Conservation (phyloP, 2,329 filamentous ascomycete species). For the Bipolaris sorokiniana region DNA sequence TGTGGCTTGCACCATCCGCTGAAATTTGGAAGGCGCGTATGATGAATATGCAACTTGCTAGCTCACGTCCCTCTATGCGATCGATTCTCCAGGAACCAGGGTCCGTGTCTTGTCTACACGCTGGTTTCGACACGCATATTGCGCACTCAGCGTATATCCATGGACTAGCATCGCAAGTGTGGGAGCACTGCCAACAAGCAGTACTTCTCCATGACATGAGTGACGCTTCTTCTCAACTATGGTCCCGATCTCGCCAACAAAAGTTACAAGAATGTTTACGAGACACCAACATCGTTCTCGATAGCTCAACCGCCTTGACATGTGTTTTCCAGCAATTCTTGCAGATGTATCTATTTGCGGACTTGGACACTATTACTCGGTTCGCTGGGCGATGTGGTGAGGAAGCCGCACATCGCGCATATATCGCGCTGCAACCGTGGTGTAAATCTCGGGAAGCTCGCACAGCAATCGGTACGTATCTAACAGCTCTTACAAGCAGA, state of each 20-base stretch:
- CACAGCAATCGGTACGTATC: slow-evolving; percentile 13
- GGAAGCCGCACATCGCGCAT: slow-evolving; percentile 60
- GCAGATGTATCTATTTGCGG: slow-evolving; percentile 67
- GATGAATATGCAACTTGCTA: slow-evolving; percentile 10
- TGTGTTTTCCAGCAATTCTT: slow-evolving; percentile 57
- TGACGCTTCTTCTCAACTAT: slow-evolving; percentile 28
- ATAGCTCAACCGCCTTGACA: slow-evolving; percentile 12
- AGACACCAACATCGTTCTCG: slow-evolving; percentile 53
- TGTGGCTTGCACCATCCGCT: slow-evolving; percentile 70
- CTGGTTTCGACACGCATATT: slow-evolving; percentile 56
- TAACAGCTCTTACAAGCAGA: background rate
- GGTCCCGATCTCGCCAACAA: slow-evolving; percentile 25
- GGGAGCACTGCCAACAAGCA: slow-evolving; percentile 27
- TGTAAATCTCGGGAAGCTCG: slow-evolving; percentile 26
- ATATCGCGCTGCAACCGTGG: slow-evolving; percentile 52
- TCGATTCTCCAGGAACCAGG: slow-evolving; percentile 47
- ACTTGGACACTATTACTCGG: slow-evolving; percentile 67
- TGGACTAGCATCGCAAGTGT: slow-evolving; percentile 27
- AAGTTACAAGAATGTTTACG: slow-evolving; percentile 48
- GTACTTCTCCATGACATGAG: slow-evolving; percentile 18
- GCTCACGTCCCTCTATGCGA: slow-evolving; percentile 13
- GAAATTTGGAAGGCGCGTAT: slow-evolving; percentile 66
- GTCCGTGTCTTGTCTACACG: slow-evolving; percentile 57
- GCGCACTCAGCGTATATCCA: slow-evolving; percentile 23
- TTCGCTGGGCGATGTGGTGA: slow-evolving; percentile 70